Conservation (phyloP, 768 basidiomycete genomes). For the Infundibulicybe gibba region DNA sequence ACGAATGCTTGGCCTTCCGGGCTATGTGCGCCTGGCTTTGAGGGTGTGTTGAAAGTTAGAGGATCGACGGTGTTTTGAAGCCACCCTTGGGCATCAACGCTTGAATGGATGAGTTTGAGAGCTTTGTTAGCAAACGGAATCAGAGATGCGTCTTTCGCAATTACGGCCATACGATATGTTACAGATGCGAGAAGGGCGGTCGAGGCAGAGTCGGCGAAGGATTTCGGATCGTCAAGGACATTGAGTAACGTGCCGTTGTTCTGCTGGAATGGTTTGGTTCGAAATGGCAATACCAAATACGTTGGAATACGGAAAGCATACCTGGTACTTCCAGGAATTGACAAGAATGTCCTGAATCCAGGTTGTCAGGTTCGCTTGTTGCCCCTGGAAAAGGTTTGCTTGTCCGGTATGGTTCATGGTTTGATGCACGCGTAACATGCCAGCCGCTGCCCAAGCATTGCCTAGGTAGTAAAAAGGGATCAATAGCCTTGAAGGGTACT, state of each 20-base stretch:
- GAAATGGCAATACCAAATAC: not conserved
- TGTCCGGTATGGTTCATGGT: conserved; percentile 46
- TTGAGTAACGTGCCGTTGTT: conserved; percentile 47
- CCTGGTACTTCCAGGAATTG: conserved; percentile 41
- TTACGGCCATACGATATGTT: conserved; percentile 49
- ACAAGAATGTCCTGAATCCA: conserved; percentile 54
- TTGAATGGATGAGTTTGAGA: conserved; percentile 29
- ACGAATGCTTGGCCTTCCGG: conserved; percentile 65
- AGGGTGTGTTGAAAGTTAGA: conserved; percentile 38
- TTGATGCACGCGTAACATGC: conserved; percentile 56
- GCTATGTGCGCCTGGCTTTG: conserved; percentile 30
- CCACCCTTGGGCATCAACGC: conserved; percentile 39
- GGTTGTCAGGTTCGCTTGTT: conserved; percentile 39
- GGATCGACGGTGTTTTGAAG: conserved; percentile 46
- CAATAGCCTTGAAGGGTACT: no score
- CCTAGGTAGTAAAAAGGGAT: conserved; percentile 21
- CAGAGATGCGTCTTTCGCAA: conserved; percentile 31
- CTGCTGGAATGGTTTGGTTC: conserved; percentile 23
- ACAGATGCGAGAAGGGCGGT: conserved; percentile 57
- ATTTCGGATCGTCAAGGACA: conserved; percentile 43
- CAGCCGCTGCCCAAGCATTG: conserved; percentile 64
- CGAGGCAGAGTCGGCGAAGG: conserved; percentile 51
- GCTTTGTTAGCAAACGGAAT: conserved; percentile 39
- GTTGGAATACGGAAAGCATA: conserved; percentile 11
- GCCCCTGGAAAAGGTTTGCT: conserved; percentile 27